These are phyloP conservation scores for Obelidium mucronatum DNA, from an alignment of 192 early-diverging fungal species.

Conservation along the genomic window DNA sequence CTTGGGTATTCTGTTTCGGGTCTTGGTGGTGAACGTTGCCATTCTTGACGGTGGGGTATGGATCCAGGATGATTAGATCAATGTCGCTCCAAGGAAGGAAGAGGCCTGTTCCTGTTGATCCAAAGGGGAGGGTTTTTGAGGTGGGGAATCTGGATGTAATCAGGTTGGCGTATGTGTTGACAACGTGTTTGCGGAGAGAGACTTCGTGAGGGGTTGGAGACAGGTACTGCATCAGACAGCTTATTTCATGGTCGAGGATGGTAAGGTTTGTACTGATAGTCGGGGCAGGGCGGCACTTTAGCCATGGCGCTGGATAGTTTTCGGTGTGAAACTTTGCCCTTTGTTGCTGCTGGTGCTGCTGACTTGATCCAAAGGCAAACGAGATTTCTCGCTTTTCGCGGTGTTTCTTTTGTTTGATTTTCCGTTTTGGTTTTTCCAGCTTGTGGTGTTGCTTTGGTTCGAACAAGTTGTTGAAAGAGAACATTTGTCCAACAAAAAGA, in stretches of 20 bases:
- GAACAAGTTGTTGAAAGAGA: neutral
- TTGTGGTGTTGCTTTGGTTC: neutral
- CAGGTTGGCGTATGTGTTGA: neutral
- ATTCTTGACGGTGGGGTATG: neutral
- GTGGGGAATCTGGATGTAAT: conserved; percentile 3
- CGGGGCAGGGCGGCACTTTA: neutral
- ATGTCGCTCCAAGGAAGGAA: conserved; percentile 27
- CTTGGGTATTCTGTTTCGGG: conserved; percentile 7
- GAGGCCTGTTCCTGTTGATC: conserved; percentile 28
- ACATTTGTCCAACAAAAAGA: neutral
- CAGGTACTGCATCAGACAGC: neutral
- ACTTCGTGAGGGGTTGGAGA: conserved; percentile 1
- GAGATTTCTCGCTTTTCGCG: neutral
- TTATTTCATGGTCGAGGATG: neutral
- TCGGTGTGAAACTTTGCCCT: neutral
- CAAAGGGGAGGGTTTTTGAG: conserved; percentile 6
- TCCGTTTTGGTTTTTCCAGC: neutral
- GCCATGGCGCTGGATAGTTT: neutral
- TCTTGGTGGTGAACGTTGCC: neutral
- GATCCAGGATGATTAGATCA: conserved; percentile 9
- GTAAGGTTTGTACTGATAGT: neutral
- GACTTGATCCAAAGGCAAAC: neutral
- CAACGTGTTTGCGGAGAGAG: neutral
- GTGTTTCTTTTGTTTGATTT: neutral
- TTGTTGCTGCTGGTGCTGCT: neutral